phyloP scores from a whole-genome alignment of 768 basidiomycete species.

The Serendipita sp. region DNA sequence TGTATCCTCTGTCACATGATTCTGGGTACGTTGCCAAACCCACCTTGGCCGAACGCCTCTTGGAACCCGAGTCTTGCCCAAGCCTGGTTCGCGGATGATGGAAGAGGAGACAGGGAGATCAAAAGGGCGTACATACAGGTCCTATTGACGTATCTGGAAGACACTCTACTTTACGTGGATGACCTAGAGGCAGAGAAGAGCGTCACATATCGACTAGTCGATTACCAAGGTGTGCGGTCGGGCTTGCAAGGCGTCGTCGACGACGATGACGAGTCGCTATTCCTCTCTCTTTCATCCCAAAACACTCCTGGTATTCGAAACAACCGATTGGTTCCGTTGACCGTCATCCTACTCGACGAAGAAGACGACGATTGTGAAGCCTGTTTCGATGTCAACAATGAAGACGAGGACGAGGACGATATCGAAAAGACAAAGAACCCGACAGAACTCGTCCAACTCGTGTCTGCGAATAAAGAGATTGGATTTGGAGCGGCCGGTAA shows the following conservation, averaged over 20 bases:
- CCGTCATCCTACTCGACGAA: conserved; percentile 4
- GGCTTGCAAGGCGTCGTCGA: too few species aligned
- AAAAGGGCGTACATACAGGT: not conserved
- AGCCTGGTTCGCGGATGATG: conserved; percentile 1
- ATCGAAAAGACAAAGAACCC: not conserved
- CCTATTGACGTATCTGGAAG: not conserved
- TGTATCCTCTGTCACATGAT: not conserved
- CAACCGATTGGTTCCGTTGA: conserved; percentile 2
- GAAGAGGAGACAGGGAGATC: not conserved
- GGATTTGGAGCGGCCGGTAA: conserved; percentile 1
- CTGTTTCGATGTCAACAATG: not conserved
- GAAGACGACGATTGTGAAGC: not conserved
- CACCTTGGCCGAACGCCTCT: not conserved
- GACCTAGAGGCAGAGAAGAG: not conserved
- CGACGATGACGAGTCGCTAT: too few species aligned
- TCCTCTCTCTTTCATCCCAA: not conserved
- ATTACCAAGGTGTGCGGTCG: too few species aligned
- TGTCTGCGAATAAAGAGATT: not conserved
- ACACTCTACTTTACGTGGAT: not conserved
- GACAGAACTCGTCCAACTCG: not conserved
- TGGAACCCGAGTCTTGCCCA: not conserved
- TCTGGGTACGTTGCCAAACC: not conserved
- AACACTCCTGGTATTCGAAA: not conserved
- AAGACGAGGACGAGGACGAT: too few species aligned
- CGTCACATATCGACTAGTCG: too few species aligned